These are phyloP conservation scores for Starmera dryadoides DNA, from an alignment of 805 yeast genomes.

Conservation along the genomic window DNA sequence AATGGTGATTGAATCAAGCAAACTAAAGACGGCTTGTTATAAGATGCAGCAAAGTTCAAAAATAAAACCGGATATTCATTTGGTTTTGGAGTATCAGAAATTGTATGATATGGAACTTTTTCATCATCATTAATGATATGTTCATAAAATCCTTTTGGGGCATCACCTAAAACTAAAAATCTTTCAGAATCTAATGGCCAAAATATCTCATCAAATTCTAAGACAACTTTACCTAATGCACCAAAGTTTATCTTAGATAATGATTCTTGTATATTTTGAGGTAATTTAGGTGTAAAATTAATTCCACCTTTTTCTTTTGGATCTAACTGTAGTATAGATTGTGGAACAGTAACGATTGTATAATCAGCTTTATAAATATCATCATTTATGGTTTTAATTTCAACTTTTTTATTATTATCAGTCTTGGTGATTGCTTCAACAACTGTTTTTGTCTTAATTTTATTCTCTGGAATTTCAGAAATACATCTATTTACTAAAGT, in stretches of 20 bases:
- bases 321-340: constrained; percentile 50
- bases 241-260: constrained; percentile 51
- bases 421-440: constrained; percentile 33
- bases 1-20: constrained; percentile 66
- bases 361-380: constrained; percentile 38
- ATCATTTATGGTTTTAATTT: constrained; percentile 22
- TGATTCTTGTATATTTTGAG: constrained; percentile 33
- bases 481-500: constrained; percentile 39
- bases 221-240: constrained; percentile 62
- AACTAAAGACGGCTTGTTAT: constrained; percentile 46
- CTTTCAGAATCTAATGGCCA: constrained; percentile 54
- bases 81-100: constrained; percentile 26
- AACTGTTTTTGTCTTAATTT: constrained; percentile 32
- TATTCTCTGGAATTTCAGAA: constrained; percentile 28
- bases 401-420: constrained; percentile 16
- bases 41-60: constrained; percentile 50
- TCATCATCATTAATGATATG: constrained; percentile 6
- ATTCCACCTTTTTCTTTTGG: constrained; percentile 36
- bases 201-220: constrained; percentile 56
- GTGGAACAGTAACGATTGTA: constrained; percentile 70
- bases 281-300: constrained; percentile 49
- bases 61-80: constrained; percentile 57
- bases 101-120: background rate
- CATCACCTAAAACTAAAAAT: constrained; percentile 36
- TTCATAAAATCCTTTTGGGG: constrained; percentile 17